Percentiles rank a stretch among this genome's conserved stretches.
Conservation (phyloP, 768 basidiomycete genomes). For the Fistulinella prunicolor region DNA sequence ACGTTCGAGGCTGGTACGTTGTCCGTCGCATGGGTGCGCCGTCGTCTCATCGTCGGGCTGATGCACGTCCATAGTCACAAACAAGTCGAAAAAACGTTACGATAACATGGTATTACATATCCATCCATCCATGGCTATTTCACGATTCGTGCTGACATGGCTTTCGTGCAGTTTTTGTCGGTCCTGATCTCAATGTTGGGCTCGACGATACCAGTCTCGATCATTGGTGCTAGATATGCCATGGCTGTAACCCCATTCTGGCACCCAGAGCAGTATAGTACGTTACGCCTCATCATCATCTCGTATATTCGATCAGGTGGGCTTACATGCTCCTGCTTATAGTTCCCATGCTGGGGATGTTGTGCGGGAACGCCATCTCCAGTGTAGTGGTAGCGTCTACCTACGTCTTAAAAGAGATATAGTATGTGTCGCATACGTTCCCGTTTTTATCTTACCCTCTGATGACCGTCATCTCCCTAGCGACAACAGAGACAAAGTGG, state of each 20-base stretch:
- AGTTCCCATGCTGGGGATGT: conserved; percentile 87
- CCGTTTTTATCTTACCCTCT: background rate
- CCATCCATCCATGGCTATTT: background rate
- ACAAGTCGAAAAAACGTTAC: conserved; percentile 74
- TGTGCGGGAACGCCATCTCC: conserved; percentile 77
- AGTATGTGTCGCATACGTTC: conserved; percentile 41
- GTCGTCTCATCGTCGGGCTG: background rate
- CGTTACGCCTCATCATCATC: conserved; percentile 15
- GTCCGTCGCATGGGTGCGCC: background rate
- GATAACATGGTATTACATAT: conserved; percentile 61
- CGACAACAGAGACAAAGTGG: conserved; percentile 82
- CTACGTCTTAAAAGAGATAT: conserved; percentile 69
- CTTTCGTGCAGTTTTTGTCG: background rate
- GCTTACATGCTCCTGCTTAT: conserved; percentile 1
- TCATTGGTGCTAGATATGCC: conserved; percentile 70
- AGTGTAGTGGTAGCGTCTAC: conserved; percentile 69
- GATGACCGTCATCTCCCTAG: conserved; percentile 31
- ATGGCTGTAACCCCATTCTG: conserved; percentile 80
- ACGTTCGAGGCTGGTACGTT: conserved; percentile 70
- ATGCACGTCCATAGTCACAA: conserved; percentile 50
- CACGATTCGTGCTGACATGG: background rate
- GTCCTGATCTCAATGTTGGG: conserved; percentile 33
- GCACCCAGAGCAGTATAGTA: conserved; percentile 80
- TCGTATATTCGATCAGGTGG: too few relatives aligned
- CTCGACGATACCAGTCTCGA: conserved; percentile 75